A percentile compares a stretch with the other conserved stretches of the same genome.
phyloP scores from a whole-genome alignment of 129 eudicot genomes.

The Escallonia rubra region DNA sequence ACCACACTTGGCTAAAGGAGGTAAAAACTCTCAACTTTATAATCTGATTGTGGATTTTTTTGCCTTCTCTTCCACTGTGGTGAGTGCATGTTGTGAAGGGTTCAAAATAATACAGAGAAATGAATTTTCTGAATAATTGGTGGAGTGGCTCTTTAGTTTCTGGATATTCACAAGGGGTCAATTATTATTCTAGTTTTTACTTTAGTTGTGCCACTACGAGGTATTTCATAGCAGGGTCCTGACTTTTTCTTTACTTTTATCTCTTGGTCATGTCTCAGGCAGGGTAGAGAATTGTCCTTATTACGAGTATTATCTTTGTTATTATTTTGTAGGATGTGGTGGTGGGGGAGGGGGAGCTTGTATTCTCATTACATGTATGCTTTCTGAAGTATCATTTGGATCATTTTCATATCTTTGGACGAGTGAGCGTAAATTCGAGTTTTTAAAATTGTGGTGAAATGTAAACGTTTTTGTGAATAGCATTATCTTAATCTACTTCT shows the following conservation, averaged over 20 bases:
- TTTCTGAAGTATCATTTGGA: not conserved
- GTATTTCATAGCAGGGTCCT: not conserved
- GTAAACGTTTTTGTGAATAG: not conserved
- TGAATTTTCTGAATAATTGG: not conserved
- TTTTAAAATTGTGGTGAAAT: not conserved
- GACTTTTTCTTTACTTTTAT: not conserved
- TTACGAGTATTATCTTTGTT: not conserved
- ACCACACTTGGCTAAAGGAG: conserved; percentile 97
- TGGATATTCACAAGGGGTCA: not conserved
- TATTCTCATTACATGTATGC: not conserved
- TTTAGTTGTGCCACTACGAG: no score
- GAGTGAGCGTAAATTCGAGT: not conserved
- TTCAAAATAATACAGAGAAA: not conserved
- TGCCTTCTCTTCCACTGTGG: not conserved
- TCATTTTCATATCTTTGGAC: not conserved
- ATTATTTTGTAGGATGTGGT: no score
- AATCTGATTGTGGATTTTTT: not conserved
- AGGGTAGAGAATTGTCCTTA: not conserved
- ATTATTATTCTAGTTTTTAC: no score
- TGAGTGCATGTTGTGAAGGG: not conserved
- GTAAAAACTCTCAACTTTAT: conserved; percentile 21
- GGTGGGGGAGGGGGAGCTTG: no score
- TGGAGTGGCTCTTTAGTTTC: not conserved
- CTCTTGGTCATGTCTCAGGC: not conserved
- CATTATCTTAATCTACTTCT: no score